Evolutionary conservation across 2,329 filamentous ascomycete genomes (phyloP).

Genomic region (Coniochaeta prunicola): DNA sequence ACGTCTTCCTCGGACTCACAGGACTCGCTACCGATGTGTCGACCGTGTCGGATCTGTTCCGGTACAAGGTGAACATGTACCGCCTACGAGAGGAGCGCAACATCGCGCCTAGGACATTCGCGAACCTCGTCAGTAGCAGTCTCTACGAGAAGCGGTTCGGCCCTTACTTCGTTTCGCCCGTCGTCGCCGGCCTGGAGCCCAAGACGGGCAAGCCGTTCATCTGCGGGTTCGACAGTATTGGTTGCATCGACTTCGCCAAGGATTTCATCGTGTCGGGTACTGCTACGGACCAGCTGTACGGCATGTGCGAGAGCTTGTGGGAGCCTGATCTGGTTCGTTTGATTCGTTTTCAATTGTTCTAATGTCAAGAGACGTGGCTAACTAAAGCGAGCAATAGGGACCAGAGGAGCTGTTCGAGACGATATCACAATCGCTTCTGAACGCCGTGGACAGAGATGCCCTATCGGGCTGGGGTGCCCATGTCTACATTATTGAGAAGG

Average conservation of each 20-base stretch:
- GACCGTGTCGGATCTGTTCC: constrained; percentile 93
- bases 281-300: constrained; percentile 94
- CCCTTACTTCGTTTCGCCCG: constrained; percentile 91
- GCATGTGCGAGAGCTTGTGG: constrained; percentile 97
- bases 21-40: constrained; percentile 93
- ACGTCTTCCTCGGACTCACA: constrained; percentile 91
- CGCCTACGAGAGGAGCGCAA: constrained; percentile 94
- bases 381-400: constrained; percentile 38
- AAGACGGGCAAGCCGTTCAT: constrained; percentile 95
- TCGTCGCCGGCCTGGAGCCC: constrained; percentile 90
- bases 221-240: constrained; percentile 98
- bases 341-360: background rate
- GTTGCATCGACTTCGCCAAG: constrained; percentile 98
- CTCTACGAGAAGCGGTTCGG: constrained; percentile 96
- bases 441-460: constrained; percentile 93
- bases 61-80: constrained; percentile 99
- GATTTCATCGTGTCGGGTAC: constrained; percentile 98
- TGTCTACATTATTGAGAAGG: constrained; percentile 99
- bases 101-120: constrained; percentile 91
- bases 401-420: constrained; percentile 98
- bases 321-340: constrained; percentile 84
- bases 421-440: constrained; percentile 90
- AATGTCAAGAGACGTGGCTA: background rate
- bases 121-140: constrained; percentile 85
- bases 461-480: constrained; percentile 97